Evolutionary conservation across 768 basidiomycete genomes (phyloP), one percentile per base, ranked within the genome.

Genomic region (Omphalotus guepiniiformis): DNA sequence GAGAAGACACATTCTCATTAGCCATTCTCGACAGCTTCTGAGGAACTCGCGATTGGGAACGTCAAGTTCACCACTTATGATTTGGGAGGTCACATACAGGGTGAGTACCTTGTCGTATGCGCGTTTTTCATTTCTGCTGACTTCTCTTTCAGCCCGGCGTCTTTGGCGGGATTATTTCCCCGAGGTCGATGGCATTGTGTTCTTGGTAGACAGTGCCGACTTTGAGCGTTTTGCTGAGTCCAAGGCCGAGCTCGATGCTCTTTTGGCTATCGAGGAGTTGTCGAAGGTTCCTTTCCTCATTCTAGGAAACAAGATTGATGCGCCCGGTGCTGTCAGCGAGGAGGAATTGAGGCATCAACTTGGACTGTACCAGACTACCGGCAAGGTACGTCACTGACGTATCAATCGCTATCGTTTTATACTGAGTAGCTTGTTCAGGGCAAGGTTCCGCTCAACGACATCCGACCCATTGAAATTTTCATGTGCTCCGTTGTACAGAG

Each of bases 131-230:
- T 21, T 27, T 13, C 46, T 37, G 32, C 22, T 50, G 9, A 44
- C 48, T n/a, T n/a, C 32, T 45, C 44, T 36, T 11, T 32, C 51
- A 79, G 96, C 96, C 45, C 94, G 96, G 57, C 91, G 96, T 56
- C 85, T 98, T 64, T 99, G 96, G 96, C 84, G 93, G 49, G 94
- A 99, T 69, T 99, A 98, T 74, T 98, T 99, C 84, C 96, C 96
- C 41, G 96, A 98, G 67, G 96, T 98, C 35, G 93, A 99, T 59
- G 95, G 93, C 15, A 97, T 99, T 59, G 84, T 98, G 62, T 99
- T 98, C 82, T 77, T 99, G 49, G 94, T 99, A 51, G 96, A 99
- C 72, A 89, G 84, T 55, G 93, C 93, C 53, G 96, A 99, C 74
- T 85, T 86, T 62, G 96, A 98, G 72, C 88, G 95, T 35, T 95